A percentile compares a stretch with the other conserved stretches of the same genome.
These are phyloP conservation scores for Podaxis sp. DNA, from an alignment of 768 basidiomycete species.

Conservation along the genomic window DNA sequence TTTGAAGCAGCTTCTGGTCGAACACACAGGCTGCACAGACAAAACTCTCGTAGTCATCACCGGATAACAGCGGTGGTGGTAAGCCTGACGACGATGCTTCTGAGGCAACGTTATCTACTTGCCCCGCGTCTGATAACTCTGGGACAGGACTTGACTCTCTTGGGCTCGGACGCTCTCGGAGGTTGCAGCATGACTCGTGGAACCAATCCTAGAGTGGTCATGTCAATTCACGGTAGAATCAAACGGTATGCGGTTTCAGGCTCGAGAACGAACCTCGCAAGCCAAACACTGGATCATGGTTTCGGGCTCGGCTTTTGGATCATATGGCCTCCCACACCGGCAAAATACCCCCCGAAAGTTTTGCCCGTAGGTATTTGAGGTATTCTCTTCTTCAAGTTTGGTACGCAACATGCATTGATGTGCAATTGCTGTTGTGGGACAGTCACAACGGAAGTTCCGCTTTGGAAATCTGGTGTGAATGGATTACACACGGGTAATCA, in stretches of 20 bases:
- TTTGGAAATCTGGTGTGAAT: slow-evolving; percentile 60
- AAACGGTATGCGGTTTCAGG: not conserved
- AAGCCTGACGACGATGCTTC: slow-evolving; percentile 61
- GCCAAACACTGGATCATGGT: slow-evolving; percentile 87
- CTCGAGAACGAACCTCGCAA: slow-evolving; percentile 63
- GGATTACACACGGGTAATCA: slow-evolving; percentile 4
- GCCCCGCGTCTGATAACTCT: slow-evolving; percentile 14
- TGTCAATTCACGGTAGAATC: slow-evolving; percentile 1
- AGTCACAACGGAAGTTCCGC: slow-evolving; percentile 79
- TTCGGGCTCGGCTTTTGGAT: slow-evolving; percentile 68
- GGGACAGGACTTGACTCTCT: slow-evolving; percentile 23
- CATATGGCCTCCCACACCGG: slow-evolving; percentile 68
- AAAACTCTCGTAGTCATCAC: slow-evolving; percentile 70
- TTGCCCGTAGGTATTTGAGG: slow-evolving; percentile 60
- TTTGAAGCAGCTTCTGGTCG: slow-evolving; percentile 44
- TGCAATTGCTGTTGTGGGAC: slow-evolving; percentile 61
- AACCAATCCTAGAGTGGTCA: slow-evolving; percentile 71
- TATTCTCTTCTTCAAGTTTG: slow-evolving; percentile 48
- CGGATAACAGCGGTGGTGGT: slow-evolving; percentile 63
- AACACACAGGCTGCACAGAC: slow-evolving; percentile 70
- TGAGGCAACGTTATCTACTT: slow-evolving; percentile 47
- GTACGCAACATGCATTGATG: slow-evolving; percentile 65
- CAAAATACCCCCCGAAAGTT: slow-evolving; percentile 75
- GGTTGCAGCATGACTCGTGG: slow-evolving; percentile 84
- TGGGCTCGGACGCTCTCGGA: slow-evolving; percentile 45